These are phyloP conservation scores for Dissophora ornata DNA, from an alignment of 192 early-diverging fungal genomes.

Conservation along the genomic window DNA sequence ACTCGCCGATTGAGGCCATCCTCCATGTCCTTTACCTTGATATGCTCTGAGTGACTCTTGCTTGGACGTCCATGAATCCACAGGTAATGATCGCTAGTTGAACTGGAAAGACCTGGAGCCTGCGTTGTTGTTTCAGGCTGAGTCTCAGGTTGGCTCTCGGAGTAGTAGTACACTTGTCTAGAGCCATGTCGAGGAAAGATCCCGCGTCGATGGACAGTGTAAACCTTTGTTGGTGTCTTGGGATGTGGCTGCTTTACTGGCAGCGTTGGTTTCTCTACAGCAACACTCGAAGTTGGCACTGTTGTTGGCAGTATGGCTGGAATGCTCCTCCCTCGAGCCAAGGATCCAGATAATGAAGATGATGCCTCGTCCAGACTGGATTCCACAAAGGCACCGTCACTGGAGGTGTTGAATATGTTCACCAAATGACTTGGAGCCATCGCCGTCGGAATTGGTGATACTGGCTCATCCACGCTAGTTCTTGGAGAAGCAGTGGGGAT, in stretches of 20 bases:
- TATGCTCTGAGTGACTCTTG: slow-evolving; percentile 5
- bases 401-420: slow-evolving; percentile 7
- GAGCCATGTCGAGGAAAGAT: slow-evolving; percentile 30
- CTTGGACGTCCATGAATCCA: background rate
- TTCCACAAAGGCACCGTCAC: background rate
- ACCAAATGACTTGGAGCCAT: slow-evolving; percentile 3
- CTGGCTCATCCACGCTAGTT: slow-evolving; percentile 8
- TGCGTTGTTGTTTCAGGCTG: background rate
- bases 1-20: slow-evolving; percentile 18
- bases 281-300: background rate
- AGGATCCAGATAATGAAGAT: background rate
- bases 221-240: background rate
- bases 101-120: background rate
- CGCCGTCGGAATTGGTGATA: slow-evolving; percentile 23
- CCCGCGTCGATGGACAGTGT: slow-evolving; percentile 11
- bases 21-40: slow-evolving; percentile 27
- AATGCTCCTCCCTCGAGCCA: background rate
- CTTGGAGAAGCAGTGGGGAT: background rate
- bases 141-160: background rate
- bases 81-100: background rate
- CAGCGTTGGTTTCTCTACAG: background rate
- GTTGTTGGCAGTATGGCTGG: background rate
- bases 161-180: slow-evolving; percentile 1
- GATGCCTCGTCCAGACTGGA: background rate
- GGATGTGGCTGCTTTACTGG: background rate